Base-by-base conservation (phyloP, 192 early-diverging fungal species). In the Cetraspora pellucida region DNA sequence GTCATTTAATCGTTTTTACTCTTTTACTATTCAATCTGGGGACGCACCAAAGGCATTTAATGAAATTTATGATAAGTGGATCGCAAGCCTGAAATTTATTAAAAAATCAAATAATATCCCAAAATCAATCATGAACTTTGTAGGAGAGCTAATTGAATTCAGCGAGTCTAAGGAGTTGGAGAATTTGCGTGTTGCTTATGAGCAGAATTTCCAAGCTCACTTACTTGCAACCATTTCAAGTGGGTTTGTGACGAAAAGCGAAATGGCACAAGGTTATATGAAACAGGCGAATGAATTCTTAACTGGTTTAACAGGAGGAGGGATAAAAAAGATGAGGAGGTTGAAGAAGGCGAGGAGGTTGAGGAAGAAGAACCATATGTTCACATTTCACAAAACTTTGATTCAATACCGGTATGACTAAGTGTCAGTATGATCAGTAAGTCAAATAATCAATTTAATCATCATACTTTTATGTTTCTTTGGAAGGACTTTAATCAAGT, bases 221-320 rank as follows among this genome's bases (percentile, higher is more conserved):
- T 2, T 47, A 47, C 68, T 70, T 27, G 43, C 47, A 52, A 28
- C 6, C 1, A 0, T 70, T 28, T 70, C 68, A 70, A 47, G 68
- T 25, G 23, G 23, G 10, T 70, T 23, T 17, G 68, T 70, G 10
- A 27, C 47, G 2, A 70, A 70, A 16, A 70, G 47, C 23, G 21
- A 70, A 70, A 23, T 70, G 47, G 68, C 68, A 70, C 19, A 70
- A 27, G 47, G 21, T 11, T 70, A 70, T 2, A 52, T 52, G 70
- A 72, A 31, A 72, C 69, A 72, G 49, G 3, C 28, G 50, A 72
- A 30, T 19, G 69, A 57, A 55, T 55, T 54, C 50, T 72, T 72
- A 50, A 43, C 0, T 3, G 9, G 69, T 57, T 19, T 19, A 70
- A 27, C n/a, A 66, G 37, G 64, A 66, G 25, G 45, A 37, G 7